These are phyloP conservation scores for Boletus pseudo-olivaceus DNA, from an alignment of 768 basidiomycete species.

Conservation along the genomic window DNA sequence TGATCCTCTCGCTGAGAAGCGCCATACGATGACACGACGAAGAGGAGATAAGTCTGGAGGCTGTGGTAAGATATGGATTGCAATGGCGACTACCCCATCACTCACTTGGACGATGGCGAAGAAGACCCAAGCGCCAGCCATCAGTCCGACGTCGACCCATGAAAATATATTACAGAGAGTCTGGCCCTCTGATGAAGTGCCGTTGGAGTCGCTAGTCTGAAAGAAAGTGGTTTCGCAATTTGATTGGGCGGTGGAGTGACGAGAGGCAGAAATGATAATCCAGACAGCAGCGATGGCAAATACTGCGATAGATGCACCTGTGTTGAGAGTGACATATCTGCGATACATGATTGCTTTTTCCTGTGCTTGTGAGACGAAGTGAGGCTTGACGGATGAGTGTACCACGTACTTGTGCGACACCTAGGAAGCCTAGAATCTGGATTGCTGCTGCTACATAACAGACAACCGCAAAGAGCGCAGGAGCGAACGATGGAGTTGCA, in stretches of 20 bases:
- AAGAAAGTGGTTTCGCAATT: conserved; percentile 65
- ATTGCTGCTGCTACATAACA: conserved; percentile 73
- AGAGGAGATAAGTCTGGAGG: conserved; percentile 45
- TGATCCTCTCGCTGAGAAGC: conserved; percentile 75
- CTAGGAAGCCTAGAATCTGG: conserved; percentile 84
- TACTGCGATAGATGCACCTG: conserved; percentile 47
- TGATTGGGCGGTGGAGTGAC: conserved; percentile 67
- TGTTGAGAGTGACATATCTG: conserved; percentile 68
- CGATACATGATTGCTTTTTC: conserved; percentile 65
- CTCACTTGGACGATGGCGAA: conserved; percentile 75
- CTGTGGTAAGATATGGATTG: conserved; percentile 1
- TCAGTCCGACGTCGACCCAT: conserved; percentile 89
- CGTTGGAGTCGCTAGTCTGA: conserved; percentile 30
- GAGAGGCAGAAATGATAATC: conserved; percentile 74
- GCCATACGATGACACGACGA: conserved; percentile 62
- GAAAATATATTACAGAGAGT: conserved; percentile 86
- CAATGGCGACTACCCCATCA: not conserved
- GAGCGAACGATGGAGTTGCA: conserved; percentile 72
- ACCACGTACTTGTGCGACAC: conserved; percentile 63
- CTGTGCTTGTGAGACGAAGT: conserved; percentile 35
- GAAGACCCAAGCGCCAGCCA: conserved; percentile 85
- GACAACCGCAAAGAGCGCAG: conserved; percentile 68
- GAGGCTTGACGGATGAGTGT: not conserved
- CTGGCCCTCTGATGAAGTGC: conserved; percentile 48
- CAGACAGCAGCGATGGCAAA: conserved; percentile 80